These are phyloP conservation scores for Saccharomyces hybrid DNA, from an alignment of 1,139 yeast genomes.

Conservation along the genomic window DNA sequence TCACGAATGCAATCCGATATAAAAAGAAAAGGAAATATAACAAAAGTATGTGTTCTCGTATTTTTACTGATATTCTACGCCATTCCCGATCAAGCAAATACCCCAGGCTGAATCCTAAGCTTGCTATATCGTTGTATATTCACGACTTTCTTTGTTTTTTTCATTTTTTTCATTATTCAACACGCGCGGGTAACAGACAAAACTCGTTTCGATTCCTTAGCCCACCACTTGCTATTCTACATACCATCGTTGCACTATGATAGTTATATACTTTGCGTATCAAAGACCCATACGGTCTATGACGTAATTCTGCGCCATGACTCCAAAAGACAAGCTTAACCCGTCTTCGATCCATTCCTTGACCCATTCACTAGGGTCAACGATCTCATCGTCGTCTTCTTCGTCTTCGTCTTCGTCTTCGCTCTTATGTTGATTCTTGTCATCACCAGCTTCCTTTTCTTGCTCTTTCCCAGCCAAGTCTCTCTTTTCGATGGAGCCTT, in stretches of 20 bases:
- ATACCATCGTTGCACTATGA: not conserved
- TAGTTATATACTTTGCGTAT: not conserved
- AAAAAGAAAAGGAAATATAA: not conserved
- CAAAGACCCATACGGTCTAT: slow-evolving; percentile 76
- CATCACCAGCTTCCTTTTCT: slow-evolving; percentile 5
- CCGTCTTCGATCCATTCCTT: slow-evolving; percentile 85
- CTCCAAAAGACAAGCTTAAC: slow-evolving; percentile 69
- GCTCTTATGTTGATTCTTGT: slow-evolving; percentile 15
- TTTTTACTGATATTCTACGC: not conserved
- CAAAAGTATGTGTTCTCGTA: not conserved
- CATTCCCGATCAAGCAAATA: not conserved
- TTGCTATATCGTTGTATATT: not conserved
- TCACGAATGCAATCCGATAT: not conserved
- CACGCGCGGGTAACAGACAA: not conserved
- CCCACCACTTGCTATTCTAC: not conserved
- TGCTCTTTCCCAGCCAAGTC: slow-evolving; percentile 8
- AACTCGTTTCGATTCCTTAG: not conserved
- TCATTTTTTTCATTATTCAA: not conserved
- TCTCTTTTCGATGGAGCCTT: slow-evolving; percentile 32
- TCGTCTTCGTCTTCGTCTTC: slow-evolving; percentile 25
- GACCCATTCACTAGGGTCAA: slow-evolving; percentile 96
- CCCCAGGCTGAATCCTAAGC: not conserved
- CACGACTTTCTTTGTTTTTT: not conserved
- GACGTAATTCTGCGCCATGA: slow-evolving; percentile 83
- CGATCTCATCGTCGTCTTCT: slow-evolving; percentile 34